Base-by-base conservation (phyloP, 140 eudicot species). In the Flaveria floridana region DNA sequence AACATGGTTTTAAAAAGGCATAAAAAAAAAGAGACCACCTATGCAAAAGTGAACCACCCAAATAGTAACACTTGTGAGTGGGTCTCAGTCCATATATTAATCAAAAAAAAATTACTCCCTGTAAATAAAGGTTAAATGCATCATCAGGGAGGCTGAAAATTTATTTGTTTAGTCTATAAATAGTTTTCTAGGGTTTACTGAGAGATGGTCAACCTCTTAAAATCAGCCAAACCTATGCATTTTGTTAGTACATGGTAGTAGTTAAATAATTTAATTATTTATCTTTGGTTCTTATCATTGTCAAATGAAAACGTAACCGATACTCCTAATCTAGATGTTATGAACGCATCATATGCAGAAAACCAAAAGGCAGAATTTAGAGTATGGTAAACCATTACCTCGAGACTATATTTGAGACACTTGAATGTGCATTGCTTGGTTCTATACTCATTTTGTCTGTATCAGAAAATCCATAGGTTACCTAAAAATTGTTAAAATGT, bases 381-480 rank as follows among this genome's bases (percentile, higher is more conserved):
- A 16, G 30, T 18, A 66, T 44, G 76, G 53, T 46, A 56, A 51
- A 63, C 64, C 4, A 66, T 37, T 76, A 86, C 91, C 88, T 84
- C 59, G 79, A 76, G 68, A 84, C 66, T 51, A 84, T 75, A 26
- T 72, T 65, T 65, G 76, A 42, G 51, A 84, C 62, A 68, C 41
- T 34, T 19, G 76, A 47, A 57, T 74, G 75, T 50, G 69, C 51
- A 25, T 61, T 0, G 48, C 15, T 81, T 30, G 86, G 84, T 62
- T 73, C 82, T 51, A 42, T 74, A 50, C 19, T 42, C 71, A 79
- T 70, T 63, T 65, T 72, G 28, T 79, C 79, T 3, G 69, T 37
- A 55, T 37, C 13, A 9, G 78, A 79, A 51, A 78, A 72, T 71
- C 69, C 53, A 9, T 66, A 34, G 70, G 72, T 69, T 46, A 77